phyloP scores from a whole-genome alignment of 768 basidiomycete species.

The Boletus edulis region DNA sequence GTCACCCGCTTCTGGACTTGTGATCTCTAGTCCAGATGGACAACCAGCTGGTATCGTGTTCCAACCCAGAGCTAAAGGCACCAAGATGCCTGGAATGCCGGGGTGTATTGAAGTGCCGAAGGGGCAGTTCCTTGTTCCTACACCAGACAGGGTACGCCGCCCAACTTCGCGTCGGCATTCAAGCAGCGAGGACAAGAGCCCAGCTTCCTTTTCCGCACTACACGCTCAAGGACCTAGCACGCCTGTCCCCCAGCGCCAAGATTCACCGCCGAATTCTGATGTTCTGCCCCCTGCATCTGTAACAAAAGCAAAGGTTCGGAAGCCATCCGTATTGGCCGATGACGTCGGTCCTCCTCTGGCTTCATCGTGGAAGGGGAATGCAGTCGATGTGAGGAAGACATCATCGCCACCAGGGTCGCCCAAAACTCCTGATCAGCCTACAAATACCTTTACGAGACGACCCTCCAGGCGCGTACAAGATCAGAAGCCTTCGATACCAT shows the following conservation, averaged over 20 bases:
- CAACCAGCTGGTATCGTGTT: conserved; percentile 96
- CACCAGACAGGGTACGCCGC: conserved; percentile 27
- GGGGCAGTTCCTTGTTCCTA: conserved; percentile 33
- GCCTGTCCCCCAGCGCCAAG: conserved; percentile 22
- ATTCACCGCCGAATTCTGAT: conserved; percentile 24
- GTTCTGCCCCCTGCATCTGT: conserved; percentile 3
- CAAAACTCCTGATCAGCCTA: conserved; percentile 21
- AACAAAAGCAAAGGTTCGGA: conserved; percentile 27
- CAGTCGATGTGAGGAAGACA: conserved; percentile 30
- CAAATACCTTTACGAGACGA: conserved; percentile 28
- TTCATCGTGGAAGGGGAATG: conserved; percentile 25
- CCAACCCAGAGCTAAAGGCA: conserved; percentile 61
- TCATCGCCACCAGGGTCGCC: conserved; percentile 36
- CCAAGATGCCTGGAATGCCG: conserved; percentile 31
- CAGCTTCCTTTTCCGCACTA: conserved; percentile 30
- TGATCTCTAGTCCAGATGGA: conserved; percentile 92
- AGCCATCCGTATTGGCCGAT: conserved; percentile 31
- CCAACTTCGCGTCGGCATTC: conserved; percentile 27
- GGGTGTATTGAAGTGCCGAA: conserved; percentile 47
- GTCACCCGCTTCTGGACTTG: conserved; percentile 79
- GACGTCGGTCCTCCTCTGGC: conserved; percentile 13
- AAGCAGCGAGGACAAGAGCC: conserved; percentile 26
- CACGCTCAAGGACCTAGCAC: conserved; percentile 18
- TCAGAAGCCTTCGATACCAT: conserved; percentile 25
- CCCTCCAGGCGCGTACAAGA: conserved; percentile 32